Base-by-base conservation (phyloP, 2,329 filamentous ascomycete genomes). In the Neoarthrinium moseri region DNA sequence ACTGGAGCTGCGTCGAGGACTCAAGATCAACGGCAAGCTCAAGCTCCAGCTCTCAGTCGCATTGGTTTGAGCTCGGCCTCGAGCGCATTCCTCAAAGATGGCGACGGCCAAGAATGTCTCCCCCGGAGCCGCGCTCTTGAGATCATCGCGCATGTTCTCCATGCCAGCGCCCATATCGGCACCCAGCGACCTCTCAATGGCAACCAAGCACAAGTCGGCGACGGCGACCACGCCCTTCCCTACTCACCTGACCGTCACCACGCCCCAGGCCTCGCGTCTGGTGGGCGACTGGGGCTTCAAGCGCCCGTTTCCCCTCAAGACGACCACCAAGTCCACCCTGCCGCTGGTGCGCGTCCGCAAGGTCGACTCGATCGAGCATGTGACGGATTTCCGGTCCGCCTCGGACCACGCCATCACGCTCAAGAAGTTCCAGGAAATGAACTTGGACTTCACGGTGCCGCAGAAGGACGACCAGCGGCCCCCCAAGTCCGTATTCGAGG, bases 251-350 rank as follows among this genome's bases (percentile, higher is more conserved):
- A 81, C 91, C 51, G 87, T 97, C 61, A 84, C 86, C 12, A 91
- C 90, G 1, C 86, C 90, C 5, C 71, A 78, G 35, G 77, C 83
- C 15, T 91, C 91, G 6, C 78, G 89, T 20, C 72, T 76, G 32
- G 81, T 81, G 60, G 92, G 92, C 27, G 92, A 97, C 61, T 97
- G 92, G 91, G 92, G 92, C 12, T 73, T 96, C 57, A 97, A 97
- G 72, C 78, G 92, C 45, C 77, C 90, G 1, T 74, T 97, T 5
- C 92, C 92, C 2, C 70, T 86, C 7, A 86, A 86, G 63, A 84
- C 86, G 3, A 91, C 89, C 5, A 80, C 83, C 17, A 81, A 81
- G 44, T 83, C 83, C 6, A 82, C 84, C 6, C 84, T 83, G n/a
- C 88, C 91, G 8, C 74, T 88, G 40, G 79, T 96, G 44, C 82